Base-by-base conservation (phyloP, 106 monocot genomes). In the Phalaenopsis equestris region DNA sequence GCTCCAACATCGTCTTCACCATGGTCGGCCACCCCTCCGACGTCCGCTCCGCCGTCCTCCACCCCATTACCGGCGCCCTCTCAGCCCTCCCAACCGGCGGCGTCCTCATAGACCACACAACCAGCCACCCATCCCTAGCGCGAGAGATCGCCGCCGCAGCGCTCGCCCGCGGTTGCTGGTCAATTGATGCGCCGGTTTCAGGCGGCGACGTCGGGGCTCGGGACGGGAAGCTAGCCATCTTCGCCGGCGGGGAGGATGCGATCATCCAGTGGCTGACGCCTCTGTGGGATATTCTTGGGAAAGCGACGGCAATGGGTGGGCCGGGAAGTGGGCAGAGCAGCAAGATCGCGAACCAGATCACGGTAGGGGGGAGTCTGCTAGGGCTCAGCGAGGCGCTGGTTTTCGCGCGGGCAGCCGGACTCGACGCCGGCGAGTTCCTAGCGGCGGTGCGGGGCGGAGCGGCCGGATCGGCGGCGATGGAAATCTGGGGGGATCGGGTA, bases 261-360 rank as follows among this genome's bases (percentile, higher is more conserved):
- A 52, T 87, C 3, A 73, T 89, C 24, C 23, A 56, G 17, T 79
- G 84, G 84, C 79, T 89, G 11, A 49, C 58, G 30, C 86, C 89
- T 2, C 79, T 89, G 41, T 84, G 84, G 45, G 43, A 78, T 1
- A 19, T 84, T 6, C 21, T 86, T 1, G 86, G 89, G 58, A 79
- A 24, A 38, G 77, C 42, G 3, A 84, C 76, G 39, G 55, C 65
- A 19, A 81, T 89, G 86, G 89, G 89, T 10, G 49, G 16, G 7
- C 24, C 86, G 10, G 89, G 89, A n/a, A 81, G 82, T 75, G 89
- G 86, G 89, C 89, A 89, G 86, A 84, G 79, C 77, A 65, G 65
- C 43, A 89, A 89, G 77, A 81, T 89, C 9, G 86, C 84, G 72
- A 89, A 89, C 81, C 90, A 90, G 83, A 85, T 87, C 79, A 74